Percentiles rank a stretch among this genome's conserved stretches.
Conservation (phyloP, 345 rosid species). For the Citrus medica region DNA sequence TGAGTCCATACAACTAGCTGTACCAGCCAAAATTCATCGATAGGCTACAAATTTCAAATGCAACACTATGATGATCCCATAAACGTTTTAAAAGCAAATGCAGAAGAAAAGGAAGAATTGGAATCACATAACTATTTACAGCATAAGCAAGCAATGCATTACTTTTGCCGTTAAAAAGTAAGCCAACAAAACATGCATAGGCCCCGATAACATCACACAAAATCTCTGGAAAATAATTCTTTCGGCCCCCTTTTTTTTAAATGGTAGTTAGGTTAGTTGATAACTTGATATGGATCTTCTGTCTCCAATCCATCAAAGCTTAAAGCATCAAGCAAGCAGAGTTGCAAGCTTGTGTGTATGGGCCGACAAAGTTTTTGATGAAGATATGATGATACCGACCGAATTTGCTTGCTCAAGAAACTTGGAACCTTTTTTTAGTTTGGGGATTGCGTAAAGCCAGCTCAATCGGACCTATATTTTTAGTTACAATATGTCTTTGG, state of each 20-base stretch:
- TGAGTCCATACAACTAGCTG: no score
- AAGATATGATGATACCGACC: constrained; percentile 31
- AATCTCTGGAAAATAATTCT: not conserved
- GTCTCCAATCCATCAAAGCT: not conserved
- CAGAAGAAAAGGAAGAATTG: not conserved
- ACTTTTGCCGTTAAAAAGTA: not conserved
- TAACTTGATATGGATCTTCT: not conserved
- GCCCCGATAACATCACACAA: not conserved
- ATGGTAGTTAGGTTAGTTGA: not conserved
- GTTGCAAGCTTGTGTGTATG: not conserved
- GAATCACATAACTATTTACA: not conserved
- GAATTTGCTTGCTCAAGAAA: constrained; percentile 40
- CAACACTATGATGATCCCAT: no score
- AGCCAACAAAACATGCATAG: not conserved
- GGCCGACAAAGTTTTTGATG: not conserved
- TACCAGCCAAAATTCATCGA: no score
- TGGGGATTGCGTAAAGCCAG: constrained; percentile 46
- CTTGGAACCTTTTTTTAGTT: constrained; percentile 28
- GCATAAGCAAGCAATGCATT: not conserved
- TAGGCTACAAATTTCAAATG: no score
- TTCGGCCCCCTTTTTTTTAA: not conserved
- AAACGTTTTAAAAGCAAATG: not conserved
- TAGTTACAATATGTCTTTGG: not conserved
- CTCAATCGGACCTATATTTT: no score
- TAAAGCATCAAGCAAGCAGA: not conserved